Base-by-base conservation (phyloP, 2,329 filamentous ascomycete species). In the Tolypocladium album region DNA sequence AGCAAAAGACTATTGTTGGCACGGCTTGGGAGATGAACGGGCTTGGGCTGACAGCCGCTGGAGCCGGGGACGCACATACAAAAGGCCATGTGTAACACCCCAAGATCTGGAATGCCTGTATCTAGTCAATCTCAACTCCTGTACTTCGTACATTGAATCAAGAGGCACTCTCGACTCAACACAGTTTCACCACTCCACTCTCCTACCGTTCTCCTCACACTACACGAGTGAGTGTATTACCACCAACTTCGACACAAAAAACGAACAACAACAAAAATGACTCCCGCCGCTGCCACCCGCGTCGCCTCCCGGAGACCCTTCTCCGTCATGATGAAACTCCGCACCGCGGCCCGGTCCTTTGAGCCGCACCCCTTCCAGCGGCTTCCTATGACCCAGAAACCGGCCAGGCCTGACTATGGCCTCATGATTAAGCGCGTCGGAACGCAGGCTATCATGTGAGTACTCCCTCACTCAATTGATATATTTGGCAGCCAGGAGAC, bases 341-440 rank as follows among this genome's bases (percentile, higher is more conserved):
- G 73, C 59, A 67, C 65, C 42, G 68, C 68, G 42, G 69, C 67
- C 43, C 71, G 71, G 58, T 64, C 68, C 40, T 68, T 72, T 64
- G 73, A 75, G 62, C 52, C 72, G 59, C 73, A 75, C 58, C 71
- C 72, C 59, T 74, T 74, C 55, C 68, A 73, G 64, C 69, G 72
- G 56, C 62, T 72, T 17, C 65, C 72, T 52, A 58, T 63, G 20
- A 63, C 65, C 27, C 68, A 69, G 58, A 64, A 65, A 61, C 55
- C 68, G 15, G 69, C 69, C n/a, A 61, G 59, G 39, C 66, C 66
- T 50, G 70, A 75, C 61, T 75, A 72, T 64, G 66, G 63, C 47
- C 67, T 63, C 58, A 67, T 74, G 61, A 61, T 67, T 55, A 71
- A 70, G 67, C 68, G 70, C 40, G 64, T 69, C 59, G 69, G 68